Evolutionary conservation across 768 basidiomycete genomes (phyloP), one percentile per base, ranked within the genome.

Genomic region (Inosperma sp.): DNA sequence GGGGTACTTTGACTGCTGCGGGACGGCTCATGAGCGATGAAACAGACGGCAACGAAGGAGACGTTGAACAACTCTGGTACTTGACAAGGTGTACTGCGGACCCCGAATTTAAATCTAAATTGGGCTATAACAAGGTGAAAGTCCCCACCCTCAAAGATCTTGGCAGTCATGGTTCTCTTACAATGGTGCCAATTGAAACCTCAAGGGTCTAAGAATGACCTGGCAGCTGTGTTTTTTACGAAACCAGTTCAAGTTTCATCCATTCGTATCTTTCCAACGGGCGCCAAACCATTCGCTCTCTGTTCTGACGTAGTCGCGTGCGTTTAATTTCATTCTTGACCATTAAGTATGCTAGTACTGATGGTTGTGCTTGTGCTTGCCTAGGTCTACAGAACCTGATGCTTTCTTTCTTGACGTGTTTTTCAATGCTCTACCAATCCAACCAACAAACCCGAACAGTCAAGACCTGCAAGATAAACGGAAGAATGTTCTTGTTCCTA

Each of bases 381-480:
- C 16, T 52, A 89, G 88, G 49, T 69, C 72, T 52, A 91, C 88
- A 22, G 79, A 84, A 54, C 88, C 87, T 1, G 76, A 80, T 5
- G 76, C 84, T 0, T 89, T 90, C 70, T 84, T 81, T 60, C 70
- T 88, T 14, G 79, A 89, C 48, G 69, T 89, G 7, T 88, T 80
- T 65, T 83, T 91, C 68, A 89, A 88, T 67, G 82, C 85, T 0
- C 78, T 81, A 25, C 74, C 80, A 1, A 69, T 80, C 4, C 65
- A 69, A 17, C 59, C 70, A 10, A 67, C 75, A 13, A 63, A 65
- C 42, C 12, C 53, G 65, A 27, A 53, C 69, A 19, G 78, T 50
- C 81, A 81, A 54, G 72, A 81, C 0, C 46, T 35, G 46, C 33
- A 48, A 19, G 34, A 31, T 4, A 31, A 48, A 10, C 46, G 46